phyloP scores from a whole-genome alignment of 768 basidiomycete genomes.

The Collybia sp. region DNA sequence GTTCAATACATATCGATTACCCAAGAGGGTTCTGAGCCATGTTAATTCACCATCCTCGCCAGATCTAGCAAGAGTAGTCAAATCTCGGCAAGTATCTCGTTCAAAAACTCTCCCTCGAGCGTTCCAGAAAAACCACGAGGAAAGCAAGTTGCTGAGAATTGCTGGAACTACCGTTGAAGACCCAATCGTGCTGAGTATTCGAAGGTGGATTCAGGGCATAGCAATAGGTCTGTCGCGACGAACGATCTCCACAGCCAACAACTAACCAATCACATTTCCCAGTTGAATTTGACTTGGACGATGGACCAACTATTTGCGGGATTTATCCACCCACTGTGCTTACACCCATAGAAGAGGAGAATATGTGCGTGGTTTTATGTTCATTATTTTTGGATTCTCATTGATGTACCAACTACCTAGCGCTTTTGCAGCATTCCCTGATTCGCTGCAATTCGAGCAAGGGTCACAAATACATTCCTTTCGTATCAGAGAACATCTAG shows the following conservation, averaged over 20 bases:
- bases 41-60: constrained; percentile 19
- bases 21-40: no score
- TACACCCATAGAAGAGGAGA: constrained; percentile 66
- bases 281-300: constrained; percentile 89
- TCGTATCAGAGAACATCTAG: constrained; percentile 59
- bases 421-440: constrained; percentile 90
- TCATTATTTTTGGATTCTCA: background rate
- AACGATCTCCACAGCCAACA: no score
- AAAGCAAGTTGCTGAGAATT: constrained; percentile 26
- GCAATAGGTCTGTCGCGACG: constrained; percentile 51
- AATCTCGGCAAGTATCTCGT: constrained; percentile 25
- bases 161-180: constrained; percentile 42
- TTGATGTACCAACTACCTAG: constrained; percentile 33
- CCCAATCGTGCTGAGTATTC: constrained; percentile 43
- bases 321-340: constrained; percentile 66
- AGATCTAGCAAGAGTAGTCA: constrained; percentile 10
- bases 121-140: constrained; percentile 23
- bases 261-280: background rate
- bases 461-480: constrained; percentile 85
- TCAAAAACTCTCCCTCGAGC: constrained; percentile 44
- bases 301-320: constrained; percentile 74
- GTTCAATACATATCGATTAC: no score
- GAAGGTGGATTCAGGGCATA: constrained; percentile 65
- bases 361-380: constrained; percentile 61
- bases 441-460: constrained; percentile 81